These are phyloP conservation scores for Rhynchosporium graminicola DNA, from an alignment of 2,329 filamentous ascomycete species.

Conservation along the genomic window DNA sequence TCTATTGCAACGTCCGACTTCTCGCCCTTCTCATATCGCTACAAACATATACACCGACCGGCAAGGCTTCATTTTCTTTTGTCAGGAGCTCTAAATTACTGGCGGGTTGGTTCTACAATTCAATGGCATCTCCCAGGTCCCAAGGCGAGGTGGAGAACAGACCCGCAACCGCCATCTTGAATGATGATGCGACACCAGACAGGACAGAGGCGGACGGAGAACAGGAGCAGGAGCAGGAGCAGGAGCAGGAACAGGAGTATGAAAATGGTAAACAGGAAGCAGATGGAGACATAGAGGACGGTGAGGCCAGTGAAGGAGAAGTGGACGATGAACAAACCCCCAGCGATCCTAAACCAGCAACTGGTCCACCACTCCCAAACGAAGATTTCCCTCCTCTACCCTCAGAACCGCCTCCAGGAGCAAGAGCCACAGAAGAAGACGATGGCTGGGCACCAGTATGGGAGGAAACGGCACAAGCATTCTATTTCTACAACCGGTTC, in stretches of 20 bases:
- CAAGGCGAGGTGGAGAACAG: constrained; percentile 6
- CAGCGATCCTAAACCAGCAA: constrained; percentile 12
- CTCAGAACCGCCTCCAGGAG: constrained; percentile 45
- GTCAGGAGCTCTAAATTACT: constrained; percentile 14
- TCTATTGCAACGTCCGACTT: background rate
- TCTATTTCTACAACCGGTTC: constrained; percentile 84
- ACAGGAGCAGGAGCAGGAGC: background rate
- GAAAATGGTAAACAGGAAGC: background rate
- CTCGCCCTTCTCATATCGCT: background rate
- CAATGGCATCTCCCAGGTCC: constrained; percentile 21
- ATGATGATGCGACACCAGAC: background rate
- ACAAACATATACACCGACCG: background rate
- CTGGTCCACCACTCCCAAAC: constrained; percentile 37
- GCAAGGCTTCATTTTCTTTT: constrained; percentile 23
- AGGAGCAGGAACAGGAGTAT: background rate
- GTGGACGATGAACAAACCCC: constrained; percentile 23
- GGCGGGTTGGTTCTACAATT: constrained; percentile 12
- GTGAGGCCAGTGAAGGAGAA: constrained; percentile 20
- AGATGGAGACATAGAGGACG: constrained; percentile 8
- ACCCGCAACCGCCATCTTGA: background rate
- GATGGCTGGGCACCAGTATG: constrained; percentile 82
- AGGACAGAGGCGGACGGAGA: background rate
- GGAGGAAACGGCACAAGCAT: constrained; percentile 68
- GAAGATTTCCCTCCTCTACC: constrained; percentile 46
- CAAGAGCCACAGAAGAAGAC: constrained; percentile 52